Base-by-base conservation (phyloP, 2,329 filamentous ascomycete genomes). In the Penicillium griseofulvum region DNA sequence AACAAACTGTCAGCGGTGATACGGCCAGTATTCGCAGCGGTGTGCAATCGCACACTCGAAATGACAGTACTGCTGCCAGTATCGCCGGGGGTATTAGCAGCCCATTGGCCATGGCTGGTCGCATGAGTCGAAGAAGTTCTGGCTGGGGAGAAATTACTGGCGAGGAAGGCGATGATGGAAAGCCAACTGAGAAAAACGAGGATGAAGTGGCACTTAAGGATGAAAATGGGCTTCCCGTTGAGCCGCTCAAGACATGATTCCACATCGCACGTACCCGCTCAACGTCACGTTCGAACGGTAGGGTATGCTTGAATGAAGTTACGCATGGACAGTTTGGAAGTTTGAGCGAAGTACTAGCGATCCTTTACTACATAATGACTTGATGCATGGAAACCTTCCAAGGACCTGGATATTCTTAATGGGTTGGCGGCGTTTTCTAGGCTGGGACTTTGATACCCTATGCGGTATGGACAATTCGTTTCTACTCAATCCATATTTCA, bases 21-120 rank as follows among this genome's bases (percentile, higher is more conserved):
- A 89, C 84, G 1, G 85, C 86, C 10, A 96, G 91, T 67, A 78
- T 95, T 29, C 83, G 90, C 51, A 96, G 90, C 70, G 90, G 89
- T 0, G 76, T 88, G 1, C 71, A 90, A 3, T 89, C 90, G 0
- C 92, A 96, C 71, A 85, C 83, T 2, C 83, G 90, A 58, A 87
- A 90, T 47, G 91, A 96, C 70, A 96, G 91, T 73, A 84, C 93
- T 52, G 88, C 81, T 58, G 88, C 89, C 26, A 93, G 89, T 71
- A 87, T 91, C 12, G 58, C 63, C 60, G 83, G 81, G 7, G 83
- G 81, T 9, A 68, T 82, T n/a, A 70, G 72, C 29, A 88, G 85
- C 62, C 85, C 87, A 14, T 73, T 91, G 36, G 82, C 82, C 8
- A 64, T 71, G 49, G 60, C 66, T 10, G 73, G 73, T 22, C 68